Evolutionary conservation across 345 rosid species (phyloP).

Genomic region (Ceriops tagal): DNA sequence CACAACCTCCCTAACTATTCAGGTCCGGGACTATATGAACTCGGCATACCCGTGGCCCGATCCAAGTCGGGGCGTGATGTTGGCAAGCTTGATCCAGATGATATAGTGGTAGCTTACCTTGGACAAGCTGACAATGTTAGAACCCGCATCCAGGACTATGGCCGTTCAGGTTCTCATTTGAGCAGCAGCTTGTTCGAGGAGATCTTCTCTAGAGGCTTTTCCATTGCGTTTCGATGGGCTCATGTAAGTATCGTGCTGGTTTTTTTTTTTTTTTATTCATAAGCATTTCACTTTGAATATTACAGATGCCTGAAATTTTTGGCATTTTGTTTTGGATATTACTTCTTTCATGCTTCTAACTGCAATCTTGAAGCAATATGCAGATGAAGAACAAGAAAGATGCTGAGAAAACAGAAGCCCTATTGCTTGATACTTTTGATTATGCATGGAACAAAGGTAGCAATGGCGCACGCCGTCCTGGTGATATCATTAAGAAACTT

Average conservation of each 20-base stretch:
- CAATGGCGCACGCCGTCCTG: conserved; percentile 61
- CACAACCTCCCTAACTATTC: conserved; percentile 61
- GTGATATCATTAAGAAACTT: conserved; percentile 54
- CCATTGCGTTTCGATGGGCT: conserved; percentile 72
- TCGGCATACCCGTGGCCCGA: conserved; percentile 41
- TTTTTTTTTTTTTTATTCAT: too few species aligned
- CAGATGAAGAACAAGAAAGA: conserved; percentile 64
- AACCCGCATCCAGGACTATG: conserved; percentile 72
- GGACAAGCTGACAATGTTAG: conserved; percentile 90
- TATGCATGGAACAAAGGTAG: conserved; percentile 93
- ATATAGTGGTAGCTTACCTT: conserved; percentile 53
- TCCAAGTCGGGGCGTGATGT: conserved; percentile 26
- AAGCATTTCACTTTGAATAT: too few species aligned
- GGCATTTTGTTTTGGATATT: not conserved
- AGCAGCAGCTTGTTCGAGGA: conserved; percentile 48
- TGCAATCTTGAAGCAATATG: conserved; percentile 8
- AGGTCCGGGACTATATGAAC: conserved; percentile 72
- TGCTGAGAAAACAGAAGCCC: conserved; percentile 56
- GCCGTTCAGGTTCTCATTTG: conserved; percentile 81
- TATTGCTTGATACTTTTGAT: conserved; percentile 60
- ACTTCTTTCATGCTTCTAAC: conserved; percentile 1
- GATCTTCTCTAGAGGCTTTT: conserved; percentile 43
- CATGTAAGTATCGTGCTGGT: conserved; percentile 41
- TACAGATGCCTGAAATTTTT: conserved; percentile 3
- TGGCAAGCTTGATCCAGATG: conserved; percentile 42